phyloP scores from a whole-genome alignment of 805 yeast species.

The Candida insectorum region DNA sequence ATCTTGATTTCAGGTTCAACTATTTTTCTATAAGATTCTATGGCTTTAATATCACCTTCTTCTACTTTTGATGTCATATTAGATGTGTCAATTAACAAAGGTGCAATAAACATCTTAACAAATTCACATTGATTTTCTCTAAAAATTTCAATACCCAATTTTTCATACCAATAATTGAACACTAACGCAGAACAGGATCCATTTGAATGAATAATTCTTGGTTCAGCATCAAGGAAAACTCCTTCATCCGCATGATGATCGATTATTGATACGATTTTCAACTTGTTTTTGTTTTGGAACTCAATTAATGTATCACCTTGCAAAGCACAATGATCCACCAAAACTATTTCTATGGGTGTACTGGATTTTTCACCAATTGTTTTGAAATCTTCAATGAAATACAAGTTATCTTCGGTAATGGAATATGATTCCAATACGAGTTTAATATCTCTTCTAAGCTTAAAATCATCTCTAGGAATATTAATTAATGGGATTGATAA shows the following conservation, averaged over 20 bases:
- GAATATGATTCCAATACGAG: constrained; percentile 46
- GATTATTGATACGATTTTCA: constrained; percentile 45
- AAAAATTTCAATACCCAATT: constrained; percentile 14
- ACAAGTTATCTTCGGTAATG: constrained; percentile 48
- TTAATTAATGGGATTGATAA: constrained; percentile 69
- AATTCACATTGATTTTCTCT: constrained; percentile 27
- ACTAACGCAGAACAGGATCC: constrained; percentile 86
- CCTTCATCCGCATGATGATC: constrained; percentile 87
- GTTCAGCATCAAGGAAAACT: constrained; percentile 45
- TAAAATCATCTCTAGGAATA: constrained; percentile 63
- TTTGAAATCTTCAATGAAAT: constrained; percentile 67
- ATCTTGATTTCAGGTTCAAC: constrained; percentile 7
- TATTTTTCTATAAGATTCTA: constrained; percentile 31
- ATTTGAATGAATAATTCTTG: constrained; percentile 55
- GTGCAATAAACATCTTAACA: constrained; percentile 54
- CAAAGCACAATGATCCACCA: constrained; percentile 82
- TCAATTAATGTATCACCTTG: constrained; percentile 46
- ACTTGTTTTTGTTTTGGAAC: constrained; percentile 18
- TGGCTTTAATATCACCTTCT: constrained; percentile 49
- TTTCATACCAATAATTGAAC: constrained; percentile 53
- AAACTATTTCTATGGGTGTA: constrained; percentile 26
- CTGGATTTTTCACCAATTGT: constrained; percentile 2
- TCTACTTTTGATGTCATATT: constrained; percentile 65
- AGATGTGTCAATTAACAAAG: constrained; percentile 74
- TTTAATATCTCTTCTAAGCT: constrained; percentile 67